Evolutionary conservation across 2,329 filamentous ascomycete genomes (phyloP).

Genomic region (Cladorrhinum sp.): DNA sequence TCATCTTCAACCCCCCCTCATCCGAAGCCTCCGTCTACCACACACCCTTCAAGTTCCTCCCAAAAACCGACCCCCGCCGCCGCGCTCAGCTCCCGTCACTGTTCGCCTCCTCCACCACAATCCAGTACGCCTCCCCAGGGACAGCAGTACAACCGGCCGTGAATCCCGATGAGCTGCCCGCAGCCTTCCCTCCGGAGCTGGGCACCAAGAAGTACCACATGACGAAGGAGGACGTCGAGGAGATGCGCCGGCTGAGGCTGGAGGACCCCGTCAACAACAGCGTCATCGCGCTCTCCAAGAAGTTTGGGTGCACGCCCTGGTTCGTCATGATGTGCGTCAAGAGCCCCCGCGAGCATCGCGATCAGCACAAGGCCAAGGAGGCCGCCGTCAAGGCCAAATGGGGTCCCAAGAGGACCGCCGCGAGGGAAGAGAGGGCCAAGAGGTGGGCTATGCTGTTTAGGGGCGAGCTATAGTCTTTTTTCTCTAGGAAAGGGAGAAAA

Average conservation of each 20-base stretch:
- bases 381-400: slow-evolving; percentile 53
- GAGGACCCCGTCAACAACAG: slow-evolving; percentile 56
- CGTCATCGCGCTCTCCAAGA: slow-evolving; percentile 49
- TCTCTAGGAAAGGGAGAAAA: not conserved
- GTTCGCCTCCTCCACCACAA: slow-evolving; percentile 34
- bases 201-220: slow-evolving; percentile 46
- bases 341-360: slow-evolving; percentile 46
- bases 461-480: slow-evolving; percentile 45
- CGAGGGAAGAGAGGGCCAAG: slow-evolving; percentile 54
- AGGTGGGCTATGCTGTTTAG: slow-evolving; percentile 51
- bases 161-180: slow-evolving; percentile 18
- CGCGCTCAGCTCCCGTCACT: slow-evolving; percentile 46
- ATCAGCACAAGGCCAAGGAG: slow-evolving; percentile 43
- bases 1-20: slow-evolving; percentile 50
- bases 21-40: slow-evolving; percentile 53
- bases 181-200: slow-evolving; percentile 17
- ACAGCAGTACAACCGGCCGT: slow-evolving; percentile 9
- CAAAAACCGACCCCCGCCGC: slow-evolving; percentile 53
- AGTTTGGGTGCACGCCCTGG: slow-evolving; percentile 53
- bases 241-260: slow-evolving; percentile 56
- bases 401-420: slow-evolving; percentile 54
- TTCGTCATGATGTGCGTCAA: slow-evolving; percentile 60
- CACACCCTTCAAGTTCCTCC: slow-evolving; percentile 66
- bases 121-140: slow-evolving; percentile 14
- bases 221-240: slow-evolving; percentile 52